These are phyloP conservation scores for Schwanniomyces polymorphus DNA, from an alignment of 805 yeast species.

Conservation along the genomic window DNA sequence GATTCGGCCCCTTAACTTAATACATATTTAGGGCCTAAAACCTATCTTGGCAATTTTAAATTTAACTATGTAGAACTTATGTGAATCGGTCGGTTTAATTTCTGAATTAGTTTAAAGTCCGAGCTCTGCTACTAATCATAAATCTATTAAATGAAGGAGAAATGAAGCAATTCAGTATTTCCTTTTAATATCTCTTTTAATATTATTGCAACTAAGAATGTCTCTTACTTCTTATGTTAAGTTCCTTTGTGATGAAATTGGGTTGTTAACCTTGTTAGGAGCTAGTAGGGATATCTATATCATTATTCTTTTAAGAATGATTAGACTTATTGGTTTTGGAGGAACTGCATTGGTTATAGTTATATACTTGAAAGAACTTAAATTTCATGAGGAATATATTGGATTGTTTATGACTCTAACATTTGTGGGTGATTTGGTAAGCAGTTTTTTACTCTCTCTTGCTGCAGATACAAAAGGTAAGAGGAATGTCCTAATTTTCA, in stretches of 20 bases:
- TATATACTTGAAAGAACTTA: slow-evolving; percentile 42
- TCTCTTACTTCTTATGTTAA: slow-evolving; percentile 25
- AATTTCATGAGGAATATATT: slow-evolving; percentile 40
- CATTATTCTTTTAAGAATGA: slow-evolving; percentile 29
- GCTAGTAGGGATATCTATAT: slow-evolving; percentile 33
- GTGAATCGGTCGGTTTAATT: too few species aligned
- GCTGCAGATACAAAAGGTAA: slow-evolving; percentile 51
- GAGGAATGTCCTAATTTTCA: slow-evolving; percentile 34
- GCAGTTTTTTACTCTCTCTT: slow-evolving; percentile 47
- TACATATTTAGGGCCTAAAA: too few species aligned
- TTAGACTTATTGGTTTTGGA: slow-evolving; percentile 37
- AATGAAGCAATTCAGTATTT: too few species aligned
- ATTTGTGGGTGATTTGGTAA: slow-evolving; percentile 50
- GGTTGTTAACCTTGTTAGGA: slow-evolving; percentile 26
- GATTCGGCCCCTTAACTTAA: too few species aligned
- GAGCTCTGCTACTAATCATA: too few species aligned
- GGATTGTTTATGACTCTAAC: slow-evolving; percentile 53
- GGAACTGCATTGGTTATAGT: slow-evolving; percentile 42
- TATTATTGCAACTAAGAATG: slow-evolving; percentile 12
- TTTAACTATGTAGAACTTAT: too few species aligned
- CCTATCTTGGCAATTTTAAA: too few species aligned
- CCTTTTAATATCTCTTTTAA: background rate
- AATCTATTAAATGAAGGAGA: too few species aligned
- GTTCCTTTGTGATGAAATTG: slow-evolving; percentile 28
- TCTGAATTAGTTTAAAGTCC: too few species aligned